Base-by-base conservation (phyloP, 345 rosid genomes). In the Lepidium africanum region DNA sequence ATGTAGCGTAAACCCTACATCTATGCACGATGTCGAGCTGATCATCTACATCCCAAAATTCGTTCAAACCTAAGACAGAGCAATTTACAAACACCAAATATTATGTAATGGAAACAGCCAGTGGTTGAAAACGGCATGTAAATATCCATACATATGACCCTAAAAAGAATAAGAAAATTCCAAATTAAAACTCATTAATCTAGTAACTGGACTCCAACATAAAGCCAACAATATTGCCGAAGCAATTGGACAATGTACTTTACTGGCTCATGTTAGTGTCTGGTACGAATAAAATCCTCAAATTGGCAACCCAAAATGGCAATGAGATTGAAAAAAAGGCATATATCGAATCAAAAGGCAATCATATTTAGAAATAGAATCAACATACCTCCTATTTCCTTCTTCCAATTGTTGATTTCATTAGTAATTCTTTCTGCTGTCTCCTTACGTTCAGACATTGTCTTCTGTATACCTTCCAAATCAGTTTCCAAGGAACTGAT, bases 361-460 rank as follows among this genome's bases (percentile, higher is more conserved):
- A 56, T 64, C 21, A 43, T 53, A 59, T 32, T 57, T 70, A 33
- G 45, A 38, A 36, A 63, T 59, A 19, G 36, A 46, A 71, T 39
- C 55, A 81, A 53, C 39, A 71, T 87, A 94, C 97, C 99, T 59
- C 65, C 78, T 66, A 84, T 77, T 81, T 86, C 96, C 58, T 82
- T 88, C 79, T 89, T 89, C 95, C 81, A 89, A n/a, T 52, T 74
- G 46, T 77, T 75, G 51, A 94, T 87, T 65, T 86, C 97, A 63
- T 56, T 81, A 43, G 81, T 75, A 67, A 85, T 82, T 74, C 75
- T 81, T 74, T 84, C 94, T 17, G 81, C 77, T 41, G 83, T 80
- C 64, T 48, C 74, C 80, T 92, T 90, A 37, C 82, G 69, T 41
- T 87, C 95, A 71, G 77, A 81, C 82, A 85, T 92, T 63, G 76